Percentiles rank a stretch among this genome's conserved stretches.
Evolutionary conservation across 2,329 filamentous ascomycete species (phyloP).

Genomic region (Eurotiales sp.): DNA sequence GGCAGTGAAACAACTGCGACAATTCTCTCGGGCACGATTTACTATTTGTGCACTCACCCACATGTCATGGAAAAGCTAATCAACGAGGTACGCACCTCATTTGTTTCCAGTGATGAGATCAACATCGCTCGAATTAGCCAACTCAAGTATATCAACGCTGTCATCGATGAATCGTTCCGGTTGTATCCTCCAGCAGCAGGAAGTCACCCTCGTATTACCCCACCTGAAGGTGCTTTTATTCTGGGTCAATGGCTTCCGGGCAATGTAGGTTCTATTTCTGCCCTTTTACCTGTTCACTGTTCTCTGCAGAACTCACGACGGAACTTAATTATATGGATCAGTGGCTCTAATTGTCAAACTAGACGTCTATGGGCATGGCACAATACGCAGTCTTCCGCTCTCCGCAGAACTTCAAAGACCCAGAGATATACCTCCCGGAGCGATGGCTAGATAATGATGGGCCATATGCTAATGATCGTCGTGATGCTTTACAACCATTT

Average conservation of each 20-base stretch:
- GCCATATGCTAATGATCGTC: slow-evolving; percentile 41
- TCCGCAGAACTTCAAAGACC: slow-evolving; percentile 43
- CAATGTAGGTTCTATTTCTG: slow-evolving; percentile 16
- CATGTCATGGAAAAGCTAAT: slow-evolving; percentile 28
- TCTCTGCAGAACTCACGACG: not conserved
- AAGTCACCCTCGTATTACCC: slow-evolving; percentile 21
- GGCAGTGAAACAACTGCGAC: slow-evolving; percentile 49
- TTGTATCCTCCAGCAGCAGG: slow-evolving; percentile 35
- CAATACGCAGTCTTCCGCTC: slow-evolving; percentile 47
- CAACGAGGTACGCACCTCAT: slow-evolving; percentile 39
- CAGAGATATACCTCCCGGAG: slow-evolving; percentile 47
- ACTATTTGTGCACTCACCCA: slow-evolving; percentile 37
- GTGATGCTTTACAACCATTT: slow-evolving; percentile 48
- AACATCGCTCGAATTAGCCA: slow-evolving; percentile 26
- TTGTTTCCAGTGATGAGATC: slow-evolving; percentile 38
- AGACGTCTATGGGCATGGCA: slow-evolving; percentile 29
- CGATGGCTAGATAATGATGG: slow-evolving; percentile 26
- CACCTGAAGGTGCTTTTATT: slow-evolving; percentile 19
- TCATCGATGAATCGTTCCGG: slow-evolving; percentile 42
- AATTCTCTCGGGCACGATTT: slow-evolving; percentile 40
- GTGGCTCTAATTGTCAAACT: not conserved
- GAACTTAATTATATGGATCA: too few species aligned
- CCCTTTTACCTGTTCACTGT: not conserved
- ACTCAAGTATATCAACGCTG: slow-evolving; percentile 40
- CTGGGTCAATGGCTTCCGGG: slow-evolving; percentile 22